Percentiles rank a stretch among this genome's conserved stretches.
Conservation (phyloP, 2,329 filamentous ascomycete species). For the Teratosphaeria epicoccoides region DNA sequence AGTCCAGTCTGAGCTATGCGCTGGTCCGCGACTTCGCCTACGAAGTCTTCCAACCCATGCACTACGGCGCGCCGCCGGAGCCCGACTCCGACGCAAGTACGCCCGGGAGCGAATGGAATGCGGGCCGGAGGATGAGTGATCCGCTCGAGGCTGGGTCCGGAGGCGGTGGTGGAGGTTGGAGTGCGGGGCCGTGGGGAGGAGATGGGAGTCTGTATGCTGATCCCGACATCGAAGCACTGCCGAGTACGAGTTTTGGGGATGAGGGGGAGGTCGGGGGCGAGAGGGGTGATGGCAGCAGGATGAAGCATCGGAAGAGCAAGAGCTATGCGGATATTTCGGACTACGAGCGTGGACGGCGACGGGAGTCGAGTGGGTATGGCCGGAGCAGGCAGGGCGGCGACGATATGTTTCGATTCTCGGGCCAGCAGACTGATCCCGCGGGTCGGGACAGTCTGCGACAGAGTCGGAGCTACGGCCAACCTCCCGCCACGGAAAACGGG, state of each 20-base stretch:
- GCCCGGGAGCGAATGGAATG: constrained; percentile 69
- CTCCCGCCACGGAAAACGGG: constrained; percentile 11
- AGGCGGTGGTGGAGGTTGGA: constrained; percentile 35
- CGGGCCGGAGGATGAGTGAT: constrained; percentile 67
- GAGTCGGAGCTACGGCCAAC: constrained; percentile 17
- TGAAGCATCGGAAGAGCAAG: constrained; percentile 26
- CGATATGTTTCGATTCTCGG: constrained; percentile 25
- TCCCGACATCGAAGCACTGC: constrained; percentile 21
- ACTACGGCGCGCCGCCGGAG: constrained; percentile 84
- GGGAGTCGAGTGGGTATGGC: constrained; percentile 48
- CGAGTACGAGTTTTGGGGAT: constrained; percentile 25
- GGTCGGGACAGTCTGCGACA: constrained; percentile 21
- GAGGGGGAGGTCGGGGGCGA: constrained; percentile 2
- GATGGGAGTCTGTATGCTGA: constrained; percentile 24
- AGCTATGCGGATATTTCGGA: constrained; percentile 96
- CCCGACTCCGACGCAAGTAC: constrained; percentile 72
- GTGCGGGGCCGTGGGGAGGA: constrained; percentile 37
- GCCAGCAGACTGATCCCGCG: constrained; percentile 18
- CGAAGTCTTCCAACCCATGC: constrained; percentile 66
- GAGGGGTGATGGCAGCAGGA: neutral
- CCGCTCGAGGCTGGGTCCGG: constrained; percentile 25
- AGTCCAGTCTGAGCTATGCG: constrained; percentile 79
- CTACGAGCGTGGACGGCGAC: constrained; percentile 36
- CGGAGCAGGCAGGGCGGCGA: constrained; percentile 7
- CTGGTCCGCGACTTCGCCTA: constrained; percentile 95